These are phyloP conservation scores for Exophiala sp. DNA, from an alignment of 2,329 filamentous ascomycete genomes.

Conservation along the genomic window DNA sequence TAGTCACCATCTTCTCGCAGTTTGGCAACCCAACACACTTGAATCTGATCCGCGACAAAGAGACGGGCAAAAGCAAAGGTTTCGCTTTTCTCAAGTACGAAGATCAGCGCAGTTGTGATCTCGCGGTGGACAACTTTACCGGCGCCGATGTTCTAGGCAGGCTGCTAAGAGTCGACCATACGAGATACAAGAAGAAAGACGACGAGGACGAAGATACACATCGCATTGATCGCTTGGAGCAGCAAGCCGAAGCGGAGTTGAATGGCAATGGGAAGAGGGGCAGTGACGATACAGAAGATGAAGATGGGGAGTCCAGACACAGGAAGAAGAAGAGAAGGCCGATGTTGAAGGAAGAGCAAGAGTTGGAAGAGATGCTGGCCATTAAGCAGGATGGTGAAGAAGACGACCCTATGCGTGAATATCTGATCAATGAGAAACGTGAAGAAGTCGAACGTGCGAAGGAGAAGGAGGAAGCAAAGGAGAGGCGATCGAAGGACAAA, in stretches of 20 bases:
- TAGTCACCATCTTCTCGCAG: conserved; percentile 95
- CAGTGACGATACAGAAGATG: conserved; percentile 44
- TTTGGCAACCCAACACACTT: conserved; percentile 93
- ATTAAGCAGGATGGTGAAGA: conserved; percentile 68
- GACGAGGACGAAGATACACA: conserved; percentile 54
- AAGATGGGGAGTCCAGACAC: conserved; percentile 30
- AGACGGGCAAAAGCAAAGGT: conserved; percentile 89
- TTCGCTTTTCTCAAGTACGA: conserved; percentile 98
- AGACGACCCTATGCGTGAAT: conserved; percentile 96
- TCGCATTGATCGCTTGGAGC: conserved; percentile 45
- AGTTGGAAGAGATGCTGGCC: conserved; percentile 69
- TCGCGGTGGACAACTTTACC: conserved; percentile 93
- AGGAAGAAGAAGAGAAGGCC: conserved; percentile 39
- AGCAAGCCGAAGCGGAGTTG: conserved; percentile 32
- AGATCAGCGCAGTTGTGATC: conserved; percentile 90
- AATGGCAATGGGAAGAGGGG: conserved; percentile 37
- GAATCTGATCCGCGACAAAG: conserved; percentile 89
- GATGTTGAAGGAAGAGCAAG: conserved; percentile 74
- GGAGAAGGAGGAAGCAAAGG: conserved; percentile 48
- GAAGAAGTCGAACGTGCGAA: conserved; percentile 76
- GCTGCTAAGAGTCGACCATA: conserved; percentile 83
- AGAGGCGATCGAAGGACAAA: conserved; percentile 46
- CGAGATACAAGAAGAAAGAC: conserved; percentile 82
- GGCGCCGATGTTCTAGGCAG: conserved; percentile 80
- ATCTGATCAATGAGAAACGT: conserved; percentile 84